Base-by-base conservation (phyloP, 2,329 filamentous ascomycete genomes). In the Colletotrichum scovillei region DNA sequence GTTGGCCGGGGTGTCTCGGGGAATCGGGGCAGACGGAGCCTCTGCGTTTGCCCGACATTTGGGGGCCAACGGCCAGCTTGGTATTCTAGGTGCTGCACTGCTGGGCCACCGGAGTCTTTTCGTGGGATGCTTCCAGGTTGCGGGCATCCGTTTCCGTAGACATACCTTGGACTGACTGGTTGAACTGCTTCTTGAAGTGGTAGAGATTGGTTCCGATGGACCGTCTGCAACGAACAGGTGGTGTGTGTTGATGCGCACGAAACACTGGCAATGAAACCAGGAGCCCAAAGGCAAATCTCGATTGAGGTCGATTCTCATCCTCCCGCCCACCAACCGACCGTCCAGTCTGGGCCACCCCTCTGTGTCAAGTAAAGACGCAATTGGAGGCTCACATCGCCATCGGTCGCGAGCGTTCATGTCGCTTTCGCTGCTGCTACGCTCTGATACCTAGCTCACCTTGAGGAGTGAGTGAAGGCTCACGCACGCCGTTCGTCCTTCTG, bases 91-190 rank as follows among this genome's bases (percentile, higher is more conserved):
- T 28, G 56, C 28, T n/a, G 42, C 24, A 24, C 63, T 28, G 57
- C 58, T 4, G 42, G 59, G 66, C 42, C 38, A 14, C 38, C 70
- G 66, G 66, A 69, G 60, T 24, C 53, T 73, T 73, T 69, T 69
- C 66, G 66, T 66, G 66, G 70, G 70, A 73, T 73, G 59, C 57
- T 46, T 16, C 7, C 42, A 49, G 42, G 19, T n/a, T 49, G 42
- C 30, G 30, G 30, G 8, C 30, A 9, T 7, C 19, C 7, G 19
- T 9, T 7, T n/a, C 19, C 16, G 8, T 49, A 49, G 42, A 19
- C 42, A 19, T 49, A 8, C 42, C 19, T n/a, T 8, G 42, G 5
- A 9, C 42, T 49, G 26, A 32, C 11, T n/a, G 55, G 38, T 42
- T 42, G 38, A 42, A 42, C 14, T 42, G 38, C 38, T 42, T 16